Percentiles rank a stretch among this genome's conserved stretches.
phyloP scores from a whole-genome alignment of 2,329 filamentous ascomycete species.

The Zarea fungicola region DNA sequence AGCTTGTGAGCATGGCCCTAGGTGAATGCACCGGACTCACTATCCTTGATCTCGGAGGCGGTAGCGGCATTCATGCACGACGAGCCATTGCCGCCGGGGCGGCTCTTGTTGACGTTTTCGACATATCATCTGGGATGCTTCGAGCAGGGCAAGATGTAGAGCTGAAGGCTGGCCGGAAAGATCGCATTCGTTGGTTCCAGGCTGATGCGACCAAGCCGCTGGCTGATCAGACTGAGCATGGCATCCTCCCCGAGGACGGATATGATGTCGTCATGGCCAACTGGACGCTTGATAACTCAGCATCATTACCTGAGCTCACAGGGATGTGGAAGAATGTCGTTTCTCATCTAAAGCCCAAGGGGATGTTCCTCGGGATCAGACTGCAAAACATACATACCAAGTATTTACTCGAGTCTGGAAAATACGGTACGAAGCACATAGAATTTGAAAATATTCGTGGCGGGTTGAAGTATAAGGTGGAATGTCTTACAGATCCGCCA shows the following conservation, averaged over 20 bases:
- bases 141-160: conserved; percentile 17
- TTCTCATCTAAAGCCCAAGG: conserved; percentile 22
- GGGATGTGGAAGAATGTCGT: conserved; percentile 26
- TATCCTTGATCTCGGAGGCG: conserved; percentile 27
- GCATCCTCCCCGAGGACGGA: conserved; percentile 2
- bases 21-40: conserved; percentile 20
- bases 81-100: conserved; percentile 22
- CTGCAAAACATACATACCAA: not conserved
- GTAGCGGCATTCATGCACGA: conserved; percentile 24
- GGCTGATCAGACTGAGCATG: conserved; percentile 14
- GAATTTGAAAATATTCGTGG: not conserved
- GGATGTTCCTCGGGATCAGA: conserved; percentile 20
- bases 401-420: not conserved
- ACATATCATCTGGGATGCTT: conserved; percentile 25
- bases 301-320: conserved; percentile 19
- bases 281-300: conserved; percentile 27
- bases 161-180: conserved; percentile 6
- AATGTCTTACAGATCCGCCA: not conserved
- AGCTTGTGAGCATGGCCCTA: conserved; percentile 16
- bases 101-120: conserved; percentile 23
- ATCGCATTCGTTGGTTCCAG: conserved; percentile 21
- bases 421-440: not conserved
- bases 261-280: conserved; percentile 31
- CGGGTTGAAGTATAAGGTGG: not conserved
- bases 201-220: conserved; percentile 23